Evolutionary conservation across 805 yeast species (phyloP).

Genomic region (Spathaspora girioi): DNA sequence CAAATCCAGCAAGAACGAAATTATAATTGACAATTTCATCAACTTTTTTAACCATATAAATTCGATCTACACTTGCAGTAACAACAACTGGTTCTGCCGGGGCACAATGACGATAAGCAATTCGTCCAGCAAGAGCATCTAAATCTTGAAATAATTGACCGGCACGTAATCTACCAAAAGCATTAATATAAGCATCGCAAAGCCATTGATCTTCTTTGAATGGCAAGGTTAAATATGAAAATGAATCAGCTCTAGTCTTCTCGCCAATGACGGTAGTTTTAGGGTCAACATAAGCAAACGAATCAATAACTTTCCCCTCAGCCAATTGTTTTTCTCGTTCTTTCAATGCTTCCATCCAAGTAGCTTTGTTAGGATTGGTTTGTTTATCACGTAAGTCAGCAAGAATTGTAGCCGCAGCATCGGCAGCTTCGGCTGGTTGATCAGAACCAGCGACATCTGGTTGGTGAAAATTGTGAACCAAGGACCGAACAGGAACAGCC

Average conservation of each 20-base stretch:
- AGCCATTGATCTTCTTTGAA: slow-evolving; percentile 80
- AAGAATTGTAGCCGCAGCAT: slow-evolving; percentile 67
- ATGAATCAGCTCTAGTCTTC: slow-evolving; percentile 74
- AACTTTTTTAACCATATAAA: slow-evolving; percentile 78
- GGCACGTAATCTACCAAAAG: slow-evolving; percentile 85
- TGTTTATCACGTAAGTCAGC: slow-evolving; percentile 58
- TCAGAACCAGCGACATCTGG: slow-evolving; percentile 39
- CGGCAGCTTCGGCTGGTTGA: slow-evolving; percentile 62
- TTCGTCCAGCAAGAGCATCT: slow-evolving; percentile 91
- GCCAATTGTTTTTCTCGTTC: slow-evolving; percentile 68
- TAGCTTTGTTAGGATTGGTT: slow-evolving; percentile 46
- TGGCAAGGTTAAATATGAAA: slow-evolving; percentile 66
- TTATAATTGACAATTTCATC: slow-evolving; percentile 74
- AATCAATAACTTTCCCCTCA: slow-evolving; percentile 71
- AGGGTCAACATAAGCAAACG: slow-evolving; percentile 68
- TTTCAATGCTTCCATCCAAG: slow-evolving; percentile 83
- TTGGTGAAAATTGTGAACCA: slow-evolving; percentile 21
- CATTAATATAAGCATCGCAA: slow-evolving; percentile 83
- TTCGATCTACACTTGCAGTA: slow-evolving; percentile 91
- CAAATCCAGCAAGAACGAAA: slow-evolving; percentile 83
- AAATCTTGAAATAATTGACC: slow-evolving; percentile 94
- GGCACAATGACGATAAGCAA: slow-evolving; percentile 88
- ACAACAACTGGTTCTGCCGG: slow-evolving; percentile 96
- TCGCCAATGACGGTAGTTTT: slow-evolving; percentile 68
- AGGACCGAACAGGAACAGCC: neutral